phyloP scores from a whole-genome alignment of 2,329 filamentous ascomycete genomes.

The Balansia obtecta region DNA sequence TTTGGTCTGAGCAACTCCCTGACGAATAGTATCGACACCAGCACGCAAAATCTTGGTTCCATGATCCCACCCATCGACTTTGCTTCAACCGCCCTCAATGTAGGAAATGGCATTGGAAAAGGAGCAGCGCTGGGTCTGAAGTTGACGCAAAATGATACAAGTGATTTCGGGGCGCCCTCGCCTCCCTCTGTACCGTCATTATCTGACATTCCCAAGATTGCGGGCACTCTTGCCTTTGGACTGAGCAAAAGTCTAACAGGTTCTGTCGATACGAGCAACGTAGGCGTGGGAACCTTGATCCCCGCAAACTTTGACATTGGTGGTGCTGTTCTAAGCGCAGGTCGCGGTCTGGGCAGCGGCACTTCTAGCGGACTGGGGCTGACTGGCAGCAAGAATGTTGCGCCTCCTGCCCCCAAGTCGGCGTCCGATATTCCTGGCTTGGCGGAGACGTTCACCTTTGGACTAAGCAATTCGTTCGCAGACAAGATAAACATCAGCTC shows the following conservation, averaged over 20 bases:
- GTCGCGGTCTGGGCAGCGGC: slow-evolving; percentile 9
- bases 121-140: slow-evolving; percentile 6
- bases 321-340: slow-evolving; percentile 7
- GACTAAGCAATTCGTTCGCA: slow-evolving; percentile 8
- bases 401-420: not conserved
- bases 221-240: slow-evolving; percentile 4
- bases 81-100: not conserved
- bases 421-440: slow-evolving; percentile 4
- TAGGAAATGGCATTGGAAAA: slow-evolving; percentile 7
- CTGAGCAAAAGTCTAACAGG: slow-evolving; percentile 4
- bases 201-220: slow-evolving; percentile 5
- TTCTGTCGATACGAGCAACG: slow-evolving; percentile 1
- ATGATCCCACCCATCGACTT: slow-evolving; percentile 4
- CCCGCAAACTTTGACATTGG: slow-evolving; percentile 4
- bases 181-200: not conserved
- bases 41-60: not conserved
- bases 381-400: slow-evolving; percentile 2
- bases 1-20: slow-evolving; percentile 5
- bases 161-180: not conserved
- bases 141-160: slow-evolving; percentile 3
- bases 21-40: slow-evolving; percentile 2
- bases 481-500: slow-evolving; percentile 8
- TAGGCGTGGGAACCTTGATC: not conserved
- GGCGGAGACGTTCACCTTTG: slow-evolving; percentile 9
- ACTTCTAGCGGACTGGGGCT: slow-evolving; percentile 8